A percentile compares a stretch with the other conserved stretches of the same genome.
Conservation (phyloP, 2,329 filamentous ascomycete species). For the Aspergillaceae sp. region DNA sequence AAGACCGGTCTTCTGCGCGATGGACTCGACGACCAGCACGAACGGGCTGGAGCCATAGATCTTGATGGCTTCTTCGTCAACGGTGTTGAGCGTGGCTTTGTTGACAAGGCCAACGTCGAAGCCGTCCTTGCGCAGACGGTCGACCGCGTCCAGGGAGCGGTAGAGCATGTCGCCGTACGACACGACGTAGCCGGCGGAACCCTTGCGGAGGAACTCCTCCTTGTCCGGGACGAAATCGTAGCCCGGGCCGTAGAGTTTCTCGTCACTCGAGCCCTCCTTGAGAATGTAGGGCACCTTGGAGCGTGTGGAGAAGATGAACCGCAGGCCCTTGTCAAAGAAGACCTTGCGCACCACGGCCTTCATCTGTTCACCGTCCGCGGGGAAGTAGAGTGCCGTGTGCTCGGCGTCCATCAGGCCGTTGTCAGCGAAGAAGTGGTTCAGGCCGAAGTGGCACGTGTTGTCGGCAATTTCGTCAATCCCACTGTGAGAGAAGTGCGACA, state of each 20-base stretch:
- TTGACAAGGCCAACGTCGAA: slow-evolving; percentile 32
- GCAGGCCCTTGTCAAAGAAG: slow-evolving; percentile 31
- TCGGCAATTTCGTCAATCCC: slow-evolving; percentile 36
- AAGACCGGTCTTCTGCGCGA: slow-evolving; percentile 34
- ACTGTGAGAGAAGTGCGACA: slow-evolving; percentile 34
- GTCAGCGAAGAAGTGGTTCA: slow-evolving; percentile 36
- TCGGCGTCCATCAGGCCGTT: slow-evolving; percentile 32
- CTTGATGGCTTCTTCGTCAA: slow-evolving; percentile 32
- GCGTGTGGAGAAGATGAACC: slow-evolving; percentile 33
- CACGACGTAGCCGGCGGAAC: slow-evolving; percentile 30
- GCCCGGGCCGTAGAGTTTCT: slow-evolving; percentile 27
- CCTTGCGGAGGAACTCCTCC: slow-evolving; percentile 31
- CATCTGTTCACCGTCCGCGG: slow-evolving; percentile 35
- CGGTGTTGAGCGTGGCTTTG: slow-evolving; percentile 32
- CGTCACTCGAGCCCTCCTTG: slow-evolving; percentile 25
- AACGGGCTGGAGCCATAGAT: slow-evolving; percentile 30
- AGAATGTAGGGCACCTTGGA: slow-evolving; percentile 32
- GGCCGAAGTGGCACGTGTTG: slow-evolving; percentile 35
- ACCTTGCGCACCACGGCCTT: slow-evolving; percentile 28
- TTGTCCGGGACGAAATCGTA: slow-evolving; percentile 32
- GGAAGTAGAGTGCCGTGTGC: slow-evolving; percentile 30
- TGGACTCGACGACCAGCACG: slow-evolving; percentile 30
- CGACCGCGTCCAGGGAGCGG: slow-evolving; percentile 32
- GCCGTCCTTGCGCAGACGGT: slow-evolving; percentile 27
- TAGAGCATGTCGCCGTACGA: slow-evolving; percentile 35